Conservation (phyloP, 2,329 filamentous ascomycete species). For the Penicillium italicum region DNA sequence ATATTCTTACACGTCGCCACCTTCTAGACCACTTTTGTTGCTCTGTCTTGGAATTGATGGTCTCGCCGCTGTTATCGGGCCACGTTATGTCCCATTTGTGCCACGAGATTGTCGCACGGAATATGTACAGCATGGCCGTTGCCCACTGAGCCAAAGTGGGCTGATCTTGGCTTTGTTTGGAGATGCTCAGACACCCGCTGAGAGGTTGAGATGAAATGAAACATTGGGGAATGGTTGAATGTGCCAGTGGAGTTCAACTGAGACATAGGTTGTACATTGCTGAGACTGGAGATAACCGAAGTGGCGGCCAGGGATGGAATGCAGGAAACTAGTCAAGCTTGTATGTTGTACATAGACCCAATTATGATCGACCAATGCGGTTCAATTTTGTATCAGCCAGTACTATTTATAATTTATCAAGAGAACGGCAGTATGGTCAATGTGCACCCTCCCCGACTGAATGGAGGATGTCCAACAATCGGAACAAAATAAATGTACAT, state of each 20-base stretch:
- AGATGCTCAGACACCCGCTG: constrained; percentile 5
- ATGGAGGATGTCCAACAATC: constrained; percentile 3
- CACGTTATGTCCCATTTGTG: constrained; percentile 9
- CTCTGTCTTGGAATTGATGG: not conserved
- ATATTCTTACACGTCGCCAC: not conserved
- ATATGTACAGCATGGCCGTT: not conserved
- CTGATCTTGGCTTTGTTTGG: not conserved
- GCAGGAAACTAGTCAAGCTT: not conserved
- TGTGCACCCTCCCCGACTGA: constrained; percentile 4
- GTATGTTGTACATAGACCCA: not conserved
- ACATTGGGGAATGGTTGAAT: not conserved
- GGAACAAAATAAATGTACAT: constrained; percentile 16
- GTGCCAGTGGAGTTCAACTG: not conserved
- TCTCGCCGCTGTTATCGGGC: not conserved
- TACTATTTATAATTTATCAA: constrained; percentile 7
- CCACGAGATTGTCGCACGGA: constrained; percentile 7
- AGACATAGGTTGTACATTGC: not conserved
- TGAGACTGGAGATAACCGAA: not conserved
- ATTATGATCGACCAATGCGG: not conserved
- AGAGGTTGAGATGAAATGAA: not conserved
- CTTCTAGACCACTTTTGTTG: not conserved
- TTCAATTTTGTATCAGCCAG: constrained; percentile 6
- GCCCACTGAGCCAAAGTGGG: not conserved
- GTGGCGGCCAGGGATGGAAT: not conserved
- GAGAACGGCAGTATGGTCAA: constrained; percentile 12